Base-by-base conservation (phyloP, 2,329 filamentous ascomycete genomes). In the Alternaria solani region DNA sequence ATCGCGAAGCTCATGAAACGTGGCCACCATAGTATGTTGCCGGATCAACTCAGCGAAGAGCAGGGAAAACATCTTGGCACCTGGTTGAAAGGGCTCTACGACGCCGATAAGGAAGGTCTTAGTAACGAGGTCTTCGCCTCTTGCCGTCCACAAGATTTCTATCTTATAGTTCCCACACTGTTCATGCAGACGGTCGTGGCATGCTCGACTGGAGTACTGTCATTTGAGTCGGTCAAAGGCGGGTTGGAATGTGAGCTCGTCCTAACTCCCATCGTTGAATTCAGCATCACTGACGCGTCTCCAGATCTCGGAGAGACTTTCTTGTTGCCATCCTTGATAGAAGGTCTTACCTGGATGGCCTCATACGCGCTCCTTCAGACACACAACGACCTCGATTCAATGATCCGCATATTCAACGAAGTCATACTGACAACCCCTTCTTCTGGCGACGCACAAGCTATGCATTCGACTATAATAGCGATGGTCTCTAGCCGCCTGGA, bases 101-200 rank as follows among this genome's bases (percentile, higher is more conserved):
- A 92, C 64, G 66, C 72, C 14, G 75, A 75, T 8, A 88, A 86
- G 7, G 91, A 94, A 67, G 91, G 90, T 0, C 86, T 95, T 3
- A 88, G 88, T 7, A 92, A 95, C 69, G 92, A 94, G 59, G 81
- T 94, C 7, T 92, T 94, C 87, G 89, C 91, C 8, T 91, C 90
- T 1, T 95, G 92, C 68, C 88, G 89, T 1, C 92, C 92, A 1
- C 91, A 94, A 71, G 89, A 93, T 39, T 95, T 95, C 73, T 94
- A 94, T 69, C 80, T 91, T 18, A 83, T 95, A 4, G 88, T 93
- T 14, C 90, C 92, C 1, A 90, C 91, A 0, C 80, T 95, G 0
- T 93, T 94, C 73, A 86, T 90, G 66, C 90, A 93, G 67, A 92
- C 90, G 42, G 86, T 93, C 0, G 81, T 90, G 36, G 92, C 91